Base-by-base conservation (phyloP, 1,284 basidiomycete species). In the Rugosomyces carneus region DNA sequence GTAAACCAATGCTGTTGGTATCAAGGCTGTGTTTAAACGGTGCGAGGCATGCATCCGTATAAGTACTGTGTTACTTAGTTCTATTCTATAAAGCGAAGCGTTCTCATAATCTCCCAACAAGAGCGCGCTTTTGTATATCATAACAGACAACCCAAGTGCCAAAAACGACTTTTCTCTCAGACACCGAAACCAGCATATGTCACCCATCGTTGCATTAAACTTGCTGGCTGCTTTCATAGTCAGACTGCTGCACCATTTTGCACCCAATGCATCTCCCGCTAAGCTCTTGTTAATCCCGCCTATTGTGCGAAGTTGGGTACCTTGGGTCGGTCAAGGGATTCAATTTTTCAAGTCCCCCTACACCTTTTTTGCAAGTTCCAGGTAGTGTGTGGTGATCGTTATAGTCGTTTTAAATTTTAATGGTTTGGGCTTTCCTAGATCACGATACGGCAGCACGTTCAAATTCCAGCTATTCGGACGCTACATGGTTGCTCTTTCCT, bases 401-500 rank as follows among this genome's bases (percentile, higher is more conserved):
- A 3, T 31, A 8, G 7, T 8, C 13, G 29, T 8, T 8, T 8
- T 31, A 8, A 11, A 31, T 31, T n/a, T n/a, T n/a, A n/a, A n/a
- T n/a, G n/a, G n/a, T 8, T 31, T 31, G 29, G 13, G 6, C 19
- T 20, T 20, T 42, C 16, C 18, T 23, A 42, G 40, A 8, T 34
- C 32, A 15, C 16, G 20, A 35, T 16, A 42, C 31, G 13, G 19
- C 8, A 23, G 19, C 9, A 9, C 24, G 11, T 42, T 42, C 31
- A 42, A 35, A 16, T 42, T 42, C 31, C 27, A 42, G 13, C 1
- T 42, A 24, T 42, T 42, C 10, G 40, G 40, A 3, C 40, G 29
- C 31, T 18, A 20, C 20, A n/a, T 42, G 13, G n/a, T 42, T 23
- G 40, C 40, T 3, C 32, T 42, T 13, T 42, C 40, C 18, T 42